Conservation (phyloP, 768 basidiomycete species). For the Russula emetica region DNA sequence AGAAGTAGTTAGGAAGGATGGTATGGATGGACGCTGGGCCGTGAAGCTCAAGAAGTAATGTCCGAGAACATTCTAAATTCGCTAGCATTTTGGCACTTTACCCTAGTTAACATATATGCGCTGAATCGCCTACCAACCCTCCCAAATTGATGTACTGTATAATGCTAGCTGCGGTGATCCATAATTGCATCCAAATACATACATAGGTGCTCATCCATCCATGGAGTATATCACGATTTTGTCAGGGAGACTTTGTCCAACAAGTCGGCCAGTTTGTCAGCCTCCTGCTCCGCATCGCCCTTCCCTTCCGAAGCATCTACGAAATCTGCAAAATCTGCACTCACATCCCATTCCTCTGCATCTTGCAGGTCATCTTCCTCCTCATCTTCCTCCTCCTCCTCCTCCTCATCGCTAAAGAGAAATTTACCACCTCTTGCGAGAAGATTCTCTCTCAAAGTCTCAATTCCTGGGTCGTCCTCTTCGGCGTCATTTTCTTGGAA, state of each 20-base stretch:
- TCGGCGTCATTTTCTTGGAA: slow-evolving; percentile 89
- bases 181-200: not conserved
- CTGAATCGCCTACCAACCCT: not conserved
- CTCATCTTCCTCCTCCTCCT: slow-evolving; percentile 60
- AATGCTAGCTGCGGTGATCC: slow-evolving; percentile 9
- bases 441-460: slow-evolving; percentile 50
- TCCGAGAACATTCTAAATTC: not conserved
- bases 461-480: slow-evolving; percentile 63
- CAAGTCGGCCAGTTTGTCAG: slow-evolving; percentile 61
- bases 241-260: slow-evolving; percentile 53
- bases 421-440: slow-evolving; percentile 65
- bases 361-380: slow-evolving; percentile 44
- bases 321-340: slow-evolving; percentile 28
- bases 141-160: slow-evolving; percentile 15
- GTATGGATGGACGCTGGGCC: slow-evolving; percentile 17
- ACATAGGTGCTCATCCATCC: not conserved
- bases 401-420: slow-evolving; percentile 73
- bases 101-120: slow-evolving; percentile 1
- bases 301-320: slow-evolving; percentile 34
- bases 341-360: slow-evolving; percentile 34
- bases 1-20: slow-evolving; percentile 23
- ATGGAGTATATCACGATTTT: slow-evolving; percentile 7
- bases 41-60: slow-evolving; percentile 19
- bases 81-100: not conserved
- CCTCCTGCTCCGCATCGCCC: slow-evolving; percentile 35